Conservation (phyloP, 75 land plant species). For the Isoetes taiwanensis region DNA sequence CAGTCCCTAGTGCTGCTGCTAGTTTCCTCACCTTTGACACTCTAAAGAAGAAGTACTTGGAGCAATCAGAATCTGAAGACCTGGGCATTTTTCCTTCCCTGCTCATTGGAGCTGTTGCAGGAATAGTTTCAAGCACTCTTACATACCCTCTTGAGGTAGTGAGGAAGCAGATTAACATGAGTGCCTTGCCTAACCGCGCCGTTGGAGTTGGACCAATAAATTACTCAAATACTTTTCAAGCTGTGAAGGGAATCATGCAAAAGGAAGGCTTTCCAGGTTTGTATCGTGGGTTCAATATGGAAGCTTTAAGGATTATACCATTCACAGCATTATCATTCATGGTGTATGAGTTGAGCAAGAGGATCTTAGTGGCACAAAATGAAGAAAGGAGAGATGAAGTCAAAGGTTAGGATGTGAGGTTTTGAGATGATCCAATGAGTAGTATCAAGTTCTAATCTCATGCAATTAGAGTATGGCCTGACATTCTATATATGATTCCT, state of each 20-base stretch:
- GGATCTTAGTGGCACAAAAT: slow-evolving; percentile 15
- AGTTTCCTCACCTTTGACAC: slow-evolving; percentile 27
- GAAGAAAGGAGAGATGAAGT: slow-evolving; percentile 23
- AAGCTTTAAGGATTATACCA: slow-evolving; percentile 17
- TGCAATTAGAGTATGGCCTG: no score
- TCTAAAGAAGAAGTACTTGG: slow-evolving; percentile 8
- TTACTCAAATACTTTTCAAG: slow-evolving; percentile 3
- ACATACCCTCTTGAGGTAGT: slow-evolving; percentile 26
- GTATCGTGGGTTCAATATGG: slow-evolving; percentile 19
- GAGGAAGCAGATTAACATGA: slow-evolving; percentile 21
- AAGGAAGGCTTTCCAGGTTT: slow-evolving; percentile 22
- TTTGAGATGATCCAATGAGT: no score
- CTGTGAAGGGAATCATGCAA: slow-evolving; percentile 13
- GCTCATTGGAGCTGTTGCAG: slow-evolving; percentile 21
- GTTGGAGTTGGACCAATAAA: slow-evolving; percentile 9
- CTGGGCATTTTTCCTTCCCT: slow-evolving; percentile 16
- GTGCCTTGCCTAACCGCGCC: slow-evolving; percentile 17
- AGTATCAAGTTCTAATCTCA: no score
- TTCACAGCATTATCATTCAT: slow-evolving; percentile 20
- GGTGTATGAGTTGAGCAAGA: slow-evolving; percentile 23
- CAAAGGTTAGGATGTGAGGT: no score
- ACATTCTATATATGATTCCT: no score
- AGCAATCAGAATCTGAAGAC: background rate
- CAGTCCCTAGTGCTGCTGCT: slow-evolving; percentile 26
- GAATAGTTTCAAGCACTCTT: slow-evolving; percentile 18